These are phyloP conservation scores for Aspergillus piperis DNA, from an alignment of 2,329 filamentous ascomycete genomes.

Conservation along the genomic window DNA sequence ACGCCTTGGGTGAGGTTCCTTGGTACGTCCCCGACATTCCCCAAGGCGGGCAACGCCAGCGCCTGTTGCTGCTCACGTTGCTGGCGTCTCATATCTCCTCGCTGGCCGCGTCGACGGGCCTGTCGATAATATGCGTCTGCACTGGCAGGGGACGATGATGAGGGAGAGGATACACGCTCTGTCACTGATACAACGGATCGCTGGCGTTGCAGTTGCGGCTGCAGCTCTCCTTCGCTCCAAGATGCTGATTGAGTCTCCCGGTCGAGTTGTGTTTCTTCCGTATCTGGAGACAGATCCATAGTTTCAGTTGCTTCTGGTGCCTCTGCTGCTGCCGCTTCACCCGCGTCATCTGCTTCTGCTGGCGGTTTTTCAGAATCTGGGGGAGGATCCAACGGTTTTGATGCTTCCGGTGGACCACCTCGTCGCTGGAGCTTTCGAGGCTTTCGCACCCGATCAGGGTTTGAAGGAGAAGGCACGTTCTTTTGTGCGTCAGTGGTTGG, in stretches of 20 bases:
- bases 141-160: background rate
- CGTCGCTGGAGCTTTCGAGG: background rate
- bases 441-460: background rate
- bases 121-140: background rate
- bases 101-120: background rate
- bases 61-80: background rate
- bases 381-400: background rate
- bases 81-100: background rate
- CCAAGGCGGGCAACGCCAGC: background rate
- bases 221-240: background rate
- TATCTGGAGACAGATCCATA: background rate
- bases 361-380: background rate
- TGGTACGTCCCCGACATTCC: background rate
- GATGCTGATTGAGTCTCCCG: background rate
- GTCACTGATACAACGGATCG: background rate
- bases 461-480: background rate
- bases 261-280: background rate
- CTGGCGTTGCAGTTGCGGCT: background rate
- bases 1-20: background rate
- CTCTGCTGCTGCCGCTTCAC: background rate
- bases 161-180: background rate
- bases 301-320: background rate
- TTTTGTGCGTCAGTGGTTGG: too few relatives aligned
- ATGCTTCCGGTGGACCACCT: background rate
- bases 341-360: background rate